phyloP scores from a whole-genome alignment of 148 eudicot genomes.

The Vaccinium vitisidaea region DNA sequence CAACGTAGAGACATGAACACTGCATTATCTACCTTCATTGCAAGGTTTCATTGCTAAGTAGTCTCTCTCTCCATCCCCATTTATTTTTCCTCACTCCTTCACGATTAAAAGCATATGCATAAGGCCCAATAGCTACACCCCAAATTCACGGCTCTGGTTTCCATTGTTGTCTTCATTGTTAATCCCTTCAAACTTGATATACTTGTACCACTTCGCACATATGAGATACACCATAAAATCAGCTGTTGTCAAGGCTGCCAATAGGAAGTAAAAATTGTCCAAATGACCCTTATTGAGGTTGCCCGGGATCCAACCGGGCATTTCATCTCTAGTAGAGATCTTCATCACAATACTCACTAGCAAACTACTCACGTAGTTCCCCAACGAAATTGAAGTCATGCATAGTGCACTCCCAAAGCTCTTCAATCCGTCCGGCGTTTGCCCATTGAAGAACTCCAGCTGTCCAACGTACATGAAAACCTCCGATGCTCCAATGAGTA shows the following conservation, averaged over 20 bases:
- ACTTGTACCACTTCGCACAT: slow-evolving; percentile 57
- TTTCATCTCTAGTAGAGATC: slow-evolving; percentile 34
- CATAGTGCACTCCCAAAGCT: slow-evolving; percentile 79
- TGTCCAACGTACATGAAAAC: slow-evolving; percentile 81
- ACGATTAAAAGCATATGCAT: neutral
- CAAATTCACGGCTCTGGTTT: neutral
- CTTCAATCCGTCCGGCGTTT: slow-evolving; percentile 67
- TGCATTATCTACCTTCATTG: slow-evolving; percentile 9
- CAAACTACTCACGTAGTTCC: slow-evolving; percentile 65
- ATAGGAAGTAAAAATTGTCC: slow-evolving; percentile 55
- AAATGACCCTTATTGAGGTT: slow-evolving; percentile 65
- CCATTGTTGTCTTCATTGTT: neutral
- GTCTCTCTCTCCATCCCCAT: neutral
- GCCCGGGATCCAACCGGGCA: slow-evolving; percentile 73
- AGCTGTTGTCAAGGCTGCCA: slow-evolving; percentile 44
- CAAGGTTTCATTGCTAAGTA: neutral
- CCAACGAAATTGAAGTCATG: slow-evolving; percentile 65
- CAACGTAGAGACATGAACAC: neutral
- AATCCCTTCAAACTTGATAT: slow-evolving; percentile 34
- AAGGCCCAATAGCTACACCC: slow-evolving; percentile 7
- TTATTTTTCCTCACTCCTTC: neutral
- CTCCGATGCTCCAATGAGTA: slow-evolving; percentile 66
- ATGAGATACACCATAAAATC: slow-evolving; percentile 49
- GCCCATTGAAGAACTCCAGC: slow-evolving; percentile 66
- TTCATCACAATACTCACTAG: slow-evolving; percentile 55